These are phyloP conservation scores for Alternaria dauci DNA, from an alignment of 2,329 filamentous ascomycete genomes.

Conservation along the genomic window DNA sequence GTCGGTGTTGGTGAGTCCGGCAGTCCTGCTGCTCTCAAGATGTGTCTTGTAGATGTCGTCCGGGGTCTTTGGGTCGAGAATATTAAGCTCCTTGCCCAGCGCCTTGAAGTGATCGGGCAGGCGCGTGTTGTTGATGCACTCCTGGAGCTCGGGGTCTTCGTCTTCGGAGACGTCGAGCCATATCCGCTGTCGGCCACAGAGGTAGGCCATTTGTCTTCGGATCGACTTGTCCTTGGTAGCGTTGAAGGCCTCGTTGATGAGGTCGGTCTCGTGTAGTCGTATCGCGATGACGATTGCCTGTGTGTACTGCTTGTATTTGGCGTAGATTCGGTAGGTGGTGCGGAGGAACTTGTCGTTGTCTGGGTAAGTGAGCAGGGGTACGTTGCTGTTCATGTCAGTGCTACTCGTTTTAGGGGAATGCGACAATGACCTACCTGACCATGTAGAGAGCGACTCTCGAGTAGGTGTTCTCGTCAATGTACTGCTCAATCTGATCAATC, in stretches of 20 bases:
- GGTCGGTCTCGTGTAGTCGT: conserved; percentile 82
- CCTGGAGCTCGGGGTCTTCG: conserved; percentile 77
- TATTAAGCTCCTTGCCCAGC: conserved; percentile 93
- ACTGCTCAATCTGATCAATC: conserved; percentile 88
- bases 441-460: conserved; percentile 94
- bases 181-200: conserved; percentile 91
- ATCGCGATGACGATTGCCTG: conserved; percentile 96
- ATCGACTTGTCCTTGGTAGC: conserved; percentile 81
- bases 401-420: not conserved
- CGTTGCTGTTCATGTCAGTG: conserved; percentile 70
- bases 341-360: conserved; percentile 96
- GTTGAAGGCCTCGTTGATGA: conserved; percentile 84
- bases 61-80: conserved; percentile 93
- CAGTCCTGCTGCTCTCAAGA: conserved; percentile 91
- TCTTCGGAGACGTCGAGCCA: conserved; percentile 76
- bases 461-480: conserved; percentile 94
- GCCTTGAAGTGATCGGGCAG: conserved; percentile 93
- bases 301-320: conserved; percentile 88
- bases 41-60: conserved; percentile 99
- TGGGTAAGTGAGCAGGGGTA: conserved; percentile 94
- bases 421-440: conserved; percentile 68
- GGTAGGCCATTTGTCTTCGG: conserved; percentile 92
- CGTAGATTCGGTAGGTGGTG: conserved; percentile 93
- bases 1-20: conserved; percentile 92
- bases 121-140: conserved; percentile 87